A percentile compares a stretch with the other conserved stretches of the same genome.
These are phyloP conservation scores for Suhomyces sp. DNA, from an alignment of 805 yeast genomes.

Conservation along the genomic window DNA sequence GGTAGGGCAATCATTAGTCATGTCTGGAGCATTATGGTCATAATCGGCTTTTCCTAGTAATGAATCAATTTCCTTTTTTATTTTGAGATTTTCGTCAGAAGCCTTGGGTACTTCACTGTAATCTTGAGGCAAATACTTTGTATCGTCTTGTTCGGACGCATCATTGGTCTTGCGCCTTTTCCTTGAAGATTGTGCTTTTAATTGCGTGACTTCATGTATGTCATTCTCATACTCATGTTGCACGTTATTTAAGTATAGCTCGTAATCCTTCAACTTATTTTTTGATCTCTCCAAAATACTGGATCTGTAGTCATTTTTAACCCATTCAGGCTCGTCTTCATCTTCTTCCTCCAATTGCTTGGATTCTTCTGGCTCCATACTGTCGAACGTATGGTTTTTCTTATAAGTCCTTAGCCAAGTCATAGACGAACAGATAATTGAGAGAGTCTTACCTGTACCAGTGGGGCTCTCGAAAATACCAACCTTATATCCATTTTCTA, in stretches of 20 bases:
- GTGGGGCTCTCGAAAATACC: conserved; percentile 93
- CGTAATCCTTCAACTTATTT: conserved; percentile 35
- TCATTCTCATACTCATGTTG: conserved; percentile 20
- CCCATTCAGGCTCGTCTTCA: conserved; percentile 73
- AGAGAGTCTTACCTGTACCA: conserved; percentile 90
- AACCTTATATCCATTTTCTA: conserved; percentile 54
- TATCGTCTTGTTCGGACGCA: conserved; percentile 7
- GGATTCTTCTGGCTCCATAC: background rate
- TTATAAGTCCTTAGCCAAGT: conserved; percentile 71
- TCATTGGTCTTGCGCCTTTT: conserved; percentile 6
- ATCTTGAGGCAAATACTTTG: conserved; percentile 31
- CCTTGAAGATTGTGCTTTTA: conserved; percentile 7
- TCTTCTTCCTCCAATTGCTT: conserved; percentile 19
- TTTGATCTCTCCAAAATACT: conserved; percentile 29
- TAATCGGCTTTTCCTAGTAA: conserved; percentile 43
- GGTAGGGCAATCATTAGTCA: conserved; percentile 28
- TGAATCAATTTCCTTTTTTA: conserved; percentile 47
- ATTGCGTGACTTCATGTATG: conserved; percentile 11
- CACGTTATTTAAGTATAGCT: conserved; percentile 36
- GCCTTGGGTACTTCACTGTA: conserved; percentile 25
- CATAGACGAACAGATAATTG: conserved; percentile 79
- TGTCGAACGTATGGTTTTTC: conserved; percentile 12
- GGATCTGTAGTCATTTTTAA: conserved; percentile 36
- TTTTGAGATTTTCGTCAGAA: conserved; percentile 23
- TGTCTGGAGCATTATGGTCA: conserved; percentile 10